Conservation (phyloP, 2,329 filamentous ascomycete genomes). For the Zarea fungicola region DNA sequence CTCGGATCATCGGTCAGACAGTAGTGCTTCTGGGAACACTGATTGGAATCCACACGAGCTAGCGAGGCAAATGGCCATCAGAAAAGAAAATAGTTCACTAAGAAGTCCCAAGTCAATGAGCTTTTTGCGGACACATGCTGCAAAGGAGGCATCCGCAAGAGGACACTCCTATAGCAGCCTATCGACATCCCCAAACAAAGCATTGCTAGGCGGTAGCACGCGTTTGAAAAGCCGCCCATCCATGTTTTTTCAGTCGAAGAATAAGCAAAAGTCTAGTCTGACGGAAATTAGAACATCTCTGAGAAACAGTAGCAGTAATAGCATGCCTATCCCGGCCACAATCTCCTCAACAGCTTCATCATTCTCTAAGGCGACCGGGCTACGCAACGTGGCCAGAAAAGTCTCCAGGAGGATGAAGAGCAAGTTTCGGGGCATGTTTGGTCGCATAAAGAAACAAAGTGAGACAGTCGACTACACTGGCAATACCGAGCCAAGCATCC, state of each 20-base stretch:
- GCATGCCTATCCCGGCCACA: constrained; percentile 28
- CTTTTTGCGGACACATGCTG: constrained; percentile 32
- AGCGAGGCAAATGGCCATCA: neutral
- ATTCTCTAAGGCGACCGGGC: constrained; percentile 23
- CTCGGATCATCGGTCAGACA: constrained; percentile 1
- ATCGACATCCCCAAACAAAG: constrained; percentile 4
- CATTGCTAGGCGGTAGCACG: constrained; percentile 13
- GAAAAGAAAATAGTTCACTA: constrained; percentile 20
- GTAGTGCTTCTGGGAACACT: neutral
- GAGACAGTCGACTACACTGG: constrained; percentile 10
- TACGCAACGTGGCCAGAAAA: constrained; percentile 52
- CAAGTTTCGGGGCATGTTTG: constrained; percentile 47
- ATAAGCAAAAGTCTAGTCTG: constrained; percentile 28
- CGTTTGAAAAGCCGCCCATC: constrained; percentile 38
- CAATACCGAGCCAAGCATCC: constrained; percentile 20
- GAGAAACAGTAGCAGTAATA: constrained; percentile 39
- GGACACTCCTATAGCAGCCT: neutral
- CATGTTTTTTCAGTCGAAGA: constrained; percentile 37
- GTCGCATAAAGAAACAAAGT: constrained; percentile 20
- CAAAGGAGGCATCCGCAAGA: neutral
- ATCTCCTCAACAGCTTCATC: constrained; percentile 23
- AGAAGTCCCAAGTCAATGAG: constrained; percentile 52
- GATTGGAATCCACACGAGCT: neutral
- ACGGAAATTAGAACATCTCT: constrained; percentile 44
- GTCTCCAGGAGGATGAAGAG: constrained; percentile 58